Evolutionary conservation across 495 filamentous ascomycete species (phyloP).

Genomic region (Trichocladium uniseriatum): DNA sequence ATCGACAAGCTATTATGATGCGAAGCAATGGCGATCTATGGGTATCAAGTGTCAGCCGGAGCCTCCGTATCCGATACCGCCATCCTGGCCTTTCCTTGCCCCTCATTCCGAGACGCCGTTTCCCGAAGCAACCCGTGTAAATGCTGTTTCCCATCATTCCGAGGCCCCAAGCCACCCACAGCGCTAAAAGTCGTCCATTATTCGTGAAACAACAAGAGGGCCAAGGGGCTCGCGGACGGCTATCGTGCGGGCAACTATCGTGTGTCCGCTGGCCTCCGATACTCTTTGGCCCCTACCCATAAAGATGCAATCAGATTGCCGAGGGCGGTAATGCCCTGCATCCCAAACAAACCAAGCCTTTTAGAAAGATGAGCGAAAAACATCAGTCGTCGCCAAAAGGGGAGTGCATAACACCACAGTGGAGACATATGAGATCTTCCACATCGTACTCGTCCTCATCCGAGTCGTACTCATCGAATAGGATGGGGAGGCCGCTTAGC

Average conservation of each 20-base stretch:
- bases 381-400: slow-evolving; percentile 6
- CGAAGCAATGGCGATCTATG: neutral
- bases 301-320: neutral
- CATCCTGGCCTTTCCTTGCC: neutral
- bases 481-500: slow-evolving; percentile 25
- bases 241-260: neutral
- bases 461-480: slow-evolving; percentile 13
- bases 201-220: neutral
- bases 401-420: slow-evolving; percentile 28
- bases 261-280: neutral
- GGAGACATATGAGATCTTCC: slow-evolving; percentile 23
- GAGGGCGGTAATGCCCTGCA: neutral
- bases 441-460: slow-evolving; percentile 22
- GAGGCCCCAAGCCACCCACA: neutral
- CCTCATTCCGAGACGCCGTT: neutral
- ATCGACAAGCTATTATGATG: neutral
- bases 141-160: neutral
- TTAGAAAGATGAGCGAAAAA: neutral
- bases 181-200: neutral
- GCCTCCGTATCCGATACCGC: neutral
- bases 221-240: no score
- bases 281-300: neutral
- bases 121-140: neutral
- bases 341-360: neutral
- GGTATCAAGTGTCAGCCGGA: neutral